These are phyloP conservation scores for Talaromyces borbonicus DNA, from an alignment of 495 filamentous ascomycete genomes.

Conservation along the genomic window DNA sequence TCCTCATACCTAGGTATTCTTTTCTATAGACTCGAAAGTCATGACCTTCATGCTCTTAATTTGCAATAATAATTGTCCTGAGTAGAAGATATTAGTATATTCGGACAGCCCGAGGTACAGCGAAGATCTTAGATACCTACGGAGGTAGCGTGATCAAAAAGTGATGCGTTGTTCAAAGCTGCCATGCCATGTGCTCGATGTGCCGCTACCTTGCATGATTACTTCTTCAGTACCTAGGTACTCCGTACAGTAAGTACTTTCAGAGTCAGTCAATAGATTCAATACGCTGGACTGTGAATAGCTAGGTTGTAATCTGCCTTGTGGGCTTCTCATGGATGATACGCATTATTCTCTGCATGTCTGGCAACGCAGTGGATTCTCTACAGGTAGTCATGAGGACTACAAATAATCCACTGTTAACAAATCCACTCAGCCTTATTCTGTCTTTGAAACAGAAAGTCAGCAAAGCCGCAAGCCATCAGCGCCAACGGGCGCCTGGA, in stretches of 20 bases:
- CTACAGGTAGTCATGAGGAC: too few species aligned
- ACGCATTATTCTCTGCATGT: too few species aligned
- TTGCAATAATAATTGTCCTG: not conserved
- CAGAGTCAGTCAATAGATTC: too few species aligned
- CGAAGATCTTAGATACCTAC: not conserved
- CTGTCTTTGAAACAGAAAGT: too few species aligned
- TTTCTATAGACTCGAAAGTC: too few species aligned
- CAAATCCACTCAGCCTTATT: constrained; percentile 3
- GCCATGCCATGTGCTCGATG: constrained; percentile 1
- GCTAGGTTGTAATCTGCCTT: too few species aligned
- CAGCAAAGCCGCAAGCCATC: not conserved
- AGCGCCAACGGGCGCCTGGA: not conserved
- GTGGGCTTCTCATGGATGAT: too few species aligned
- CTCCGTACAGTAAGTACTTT: too few species aligned
- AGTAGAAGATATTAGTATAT: not conserved
- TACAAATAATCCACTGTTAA: too few species aligned
- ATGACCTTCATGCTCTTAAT: too few species aligned
- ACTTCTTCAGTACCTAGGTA: not conserved
- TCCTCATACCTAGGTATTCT: not conserved
- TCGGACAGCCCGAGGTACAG: not conserved
- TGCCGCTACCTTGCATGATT: not conserved
- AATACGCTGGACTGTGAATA: too few species aligned
- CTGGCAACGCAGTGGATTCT: too few species aligned
- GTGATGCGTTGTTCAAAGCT: constrained; percentile 1
- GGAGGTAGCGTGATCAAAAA: not conserved